Conservation (phyloP, 495 filamentous ascomycete genomes). For the Trichocladium antarcticum region DNA sequence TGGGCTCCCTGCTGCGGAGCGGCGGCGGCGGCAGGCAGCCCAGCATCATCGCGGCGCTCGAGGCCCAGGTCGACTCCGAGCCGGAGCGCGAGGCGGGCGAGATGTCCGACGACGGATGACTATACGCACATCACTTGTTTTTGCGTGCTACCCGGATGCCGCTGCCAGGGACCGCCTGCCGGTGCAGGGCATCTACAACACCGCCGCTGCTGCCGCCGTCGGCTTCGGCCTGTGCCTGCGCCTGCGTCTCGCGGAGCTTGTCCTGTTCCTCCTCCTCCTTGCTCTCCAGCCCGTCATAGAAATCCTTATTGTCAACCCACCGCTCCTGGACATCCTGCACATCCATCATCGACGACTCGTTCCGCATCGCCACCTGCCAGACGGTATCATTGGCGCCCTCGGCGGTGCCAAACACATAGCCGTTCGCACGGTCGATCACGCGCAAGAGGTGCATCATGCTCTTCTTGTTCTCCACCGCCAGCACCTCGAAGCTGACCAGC, state of each 20-base stretch:
- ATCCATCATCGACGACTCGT: slow-evolving; percentile 68
- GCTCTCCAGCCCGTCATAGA: slow-evolving; percentile 70
- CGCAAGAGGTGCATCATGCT: slow-evolving; percentile 86
- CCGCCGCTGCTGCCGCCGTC: slow-evolving; percentile 10
- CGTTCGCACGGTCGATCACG: slow-evolving; percentile 79
- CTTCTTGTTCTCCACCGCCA: slow-evolving; percentile 91
- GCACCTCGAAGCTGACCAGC: slow-evolving; percentile 80
- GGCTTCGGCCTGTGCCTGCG: slow-evolving; percentile 24
- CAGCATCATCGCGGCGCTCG: slow-evolving; percentile 29
- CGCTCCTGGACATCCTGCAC: slow-evolving; percentile 83
- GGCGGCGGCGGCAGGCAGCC: slow-evolving; percentile 17
- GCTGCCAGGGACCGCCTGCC: slow-evolving; percentile 3
- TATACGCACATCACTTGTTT: slow-evolving; percentile 15
- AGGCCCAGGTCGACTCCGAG: slow-evolving; percentile 36
- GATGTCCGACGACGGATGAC: slow-evolving; percentile 17
- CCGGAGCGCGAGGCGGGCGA: slow-evolving; percentile 45
- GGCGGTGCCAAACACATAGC: slow-evolving; percentile 83
- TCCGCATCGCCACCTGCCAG: slow-evolving; percentile 89
- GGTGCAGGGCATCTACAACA: slow-evolving; percentile 2
- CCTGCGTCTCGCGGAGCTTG: slow-evolving; percentile 27
- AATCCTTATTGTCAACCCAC: slow-evolving; percentile 84
- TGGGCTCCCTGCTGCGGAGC: slow-evolving; percentile 32
- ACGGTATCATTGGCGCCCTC: slow-evolving; percentile 89
- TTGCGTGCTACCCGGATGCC: slow-evolving; percentile 24
- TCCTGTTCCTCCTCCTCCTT: slow-evolving; percentile 53